Conservation (phyloP, 495 filamentous ascomycete genomes). For the Penicillium parvum region DNA sequence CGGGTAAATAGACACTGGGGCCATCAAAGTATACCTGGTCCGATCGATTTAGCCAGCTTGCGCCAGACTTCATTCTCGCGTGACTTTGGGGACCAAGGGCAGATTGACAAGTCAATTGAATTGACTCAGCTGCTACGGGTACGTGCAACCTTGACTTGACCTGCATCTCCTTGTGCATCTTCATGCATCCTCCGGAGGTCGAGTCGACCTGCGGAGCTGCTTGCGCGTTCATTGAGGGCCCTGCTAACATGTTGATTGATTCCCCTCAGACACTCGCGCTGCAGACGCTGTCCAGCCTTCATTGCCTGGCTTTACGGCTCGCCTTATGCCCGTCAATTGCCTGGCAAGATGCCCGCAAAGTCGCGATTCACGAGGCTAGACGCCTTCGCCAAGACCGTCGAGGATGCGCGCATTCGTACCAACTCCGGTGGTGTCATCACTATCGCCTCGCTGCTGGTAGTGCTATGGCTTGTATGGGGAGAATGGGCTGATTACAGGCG, state of each 20-base stretch:
- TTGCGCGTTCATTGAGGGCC: constrained; percentile 15
- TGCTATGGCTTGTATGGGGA: constrained; percentile 85
- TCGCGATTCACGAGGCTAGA: constrained; percentile 94
- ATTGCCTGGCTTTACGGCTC: constrained; percentile 1
- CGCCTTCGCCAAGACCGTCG: constrained; percentile 97
- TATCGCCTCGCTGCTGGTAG: constrained; percentile 78
- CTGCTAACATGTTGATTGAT: constrained; percentile 8
- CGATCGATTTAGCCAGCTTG: constrained; percentile 25
- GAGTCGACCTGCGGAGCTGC: neutral
- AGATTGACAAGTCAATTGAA: constrained; percentile 7
- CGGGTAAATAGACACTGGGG: constrained; percentile 16
- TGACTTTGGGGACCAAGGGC: constrained; percentile 4
- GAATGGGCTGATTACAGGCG: constrained; percentile 94
- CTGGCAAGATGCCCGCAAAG: constrained; percentile 47
- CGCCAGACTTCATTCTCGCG: constrained; percentile 10
- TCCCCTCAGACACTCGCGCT: constrained; percentile 2
- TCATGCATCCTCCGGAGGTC: neutral
- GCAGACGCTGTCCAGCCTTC: constrained; percentile 2
- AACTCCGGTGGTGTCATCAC: constrained; percentile 95
- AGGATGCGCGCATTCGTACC: constrained; percentile 96
- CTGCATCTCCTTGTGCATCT: neutral
- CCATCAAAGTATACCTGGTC: constrained; percentile 10
- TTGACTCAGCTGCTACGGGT: constrained; percentile 10
- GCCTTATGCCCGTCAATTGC: constrained; percentile 29
- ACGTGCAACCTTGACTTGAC: neutral